Conservation (phyloP, 2,329 filamentous ascomycete genomes). For the Ophiostoma triangulosporum region DNA sequence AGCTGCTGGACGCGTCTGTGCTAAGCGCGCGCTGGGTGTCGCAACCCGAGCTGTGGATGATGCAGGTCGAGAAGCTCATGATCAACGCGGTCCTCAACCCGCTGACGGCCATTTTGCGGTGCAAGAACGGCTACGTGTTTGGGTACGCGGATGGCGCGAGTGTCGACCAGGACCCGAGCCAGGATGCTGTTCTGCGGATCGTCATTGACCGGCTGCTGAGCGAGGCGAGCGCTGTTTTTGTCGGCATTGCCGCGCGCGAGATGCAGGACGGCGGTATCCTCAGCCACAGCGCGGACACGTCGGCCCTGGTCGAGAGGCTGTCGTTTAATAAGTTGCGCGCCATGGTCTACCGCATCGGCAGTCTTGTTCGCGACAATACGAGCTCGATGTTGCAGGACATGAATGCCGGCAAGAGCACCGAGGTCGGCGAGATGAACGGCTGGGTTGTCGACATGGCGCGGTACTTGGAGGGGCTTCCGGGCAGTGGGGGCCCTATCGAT, state of each 20-base stretch:
- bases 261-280: conserved; percentile 27
- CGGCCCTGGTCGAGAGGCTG: conserved; percentile 25
- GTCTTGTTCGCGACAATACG: conserved; percentile 37
- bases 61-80: conserved; percentile 78
- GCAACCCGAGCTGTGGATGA: conserved; percentile 32
- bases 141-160: conserved; percentile 30
- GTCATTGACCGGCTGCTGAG: conserved; percentile 55
- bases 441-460: conserved; percentile 17
- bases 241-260: conserved; percentile 49
- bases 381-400: conserved; percentile 53
- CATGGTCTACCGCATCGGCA: conserved; percentile 33
- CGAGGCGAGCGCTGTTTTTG: conserved; percentile 66
- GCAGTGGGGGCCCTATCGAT: conserved; percentile 3
- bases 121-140: conserved; percentile 66
- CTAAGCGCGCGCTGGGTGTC: conserved; percentile 29
- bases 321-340: conserved; percentile 27
- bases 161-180: not conserved
- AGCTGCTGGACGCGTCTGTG: conserved; percentile 29
- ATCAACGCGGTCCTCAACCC: conserved; percentile 75
- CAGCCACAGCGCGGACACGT: too few relatives aligned
- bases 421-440: conserved; percentile 46
- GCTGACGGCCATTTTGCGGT: conserved; percentile 63
- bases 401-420: conserved; percentile 35
- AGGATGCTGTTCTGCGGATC: conserved; percentile 27
- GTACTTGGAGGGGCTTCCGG: conserved; percentile 10